Base-by-base conservation (phyloP, 768 basidiomycete species). In the Calocera viscosa region DNA sequence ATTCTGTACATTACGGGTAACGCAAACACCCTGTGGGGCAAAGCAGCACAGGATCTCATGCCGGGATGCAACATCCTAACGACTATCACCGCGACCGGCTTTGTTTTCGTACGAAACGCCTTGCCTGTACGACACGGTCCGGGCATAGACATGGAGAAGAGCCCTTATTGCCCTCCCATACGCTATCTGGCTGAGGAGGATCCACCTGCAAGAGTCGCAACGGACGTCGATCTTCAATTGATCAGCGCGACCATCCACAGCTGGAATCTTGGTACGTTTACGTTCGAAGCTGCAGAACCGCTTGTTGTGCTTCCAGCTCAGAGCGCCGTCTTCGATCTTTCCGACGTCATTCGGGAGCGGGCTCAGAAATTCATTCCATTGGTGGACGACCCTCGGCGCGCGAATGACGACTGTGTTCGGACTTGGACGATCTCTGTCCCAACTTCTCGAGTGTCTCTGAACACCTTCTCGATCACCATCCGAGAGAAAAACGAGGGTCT, bases 1-100 rank as follows among this genome's bases (percentile, higher is more conserved):
- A 78, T 87, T 14, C 78, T 87, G 3, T 88, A 88, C 69, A 72
- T 87, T 34, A 87, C 87, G 1, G 86, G 86, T 1, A 73, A 72
- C 12, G 86, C 85, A 2, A 72, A 74, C 38, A 85, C 81, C 53
- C 72, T 82, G 22, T 76, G 82, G 28, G 85, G 82, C 10, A 64
- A 67, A 0, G 81, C 78, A 0, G 83, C 86, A 10, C 79, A 78
- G 39, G 70, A 71, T 2, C 70, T 86, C 39, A 86, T 88, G 84
- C 83, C 83, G 1, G 77, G 82, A 11, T 81, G 82, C 41, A 80
- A 82, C 63, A 74, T 78, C 0, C 72, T 86, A 19, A 84, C 83
- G 0, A 77, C 80, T 1, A 49, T 87, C 53, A 69, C 73, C 49
- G 77, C 81, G 11, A 84, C 82, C 0, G 86, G 85, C 0, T 86